phyloP scores from a whole-genome alignment of 768 basidiomycete species.

The Mycena olivaceomarginata region DNA sequence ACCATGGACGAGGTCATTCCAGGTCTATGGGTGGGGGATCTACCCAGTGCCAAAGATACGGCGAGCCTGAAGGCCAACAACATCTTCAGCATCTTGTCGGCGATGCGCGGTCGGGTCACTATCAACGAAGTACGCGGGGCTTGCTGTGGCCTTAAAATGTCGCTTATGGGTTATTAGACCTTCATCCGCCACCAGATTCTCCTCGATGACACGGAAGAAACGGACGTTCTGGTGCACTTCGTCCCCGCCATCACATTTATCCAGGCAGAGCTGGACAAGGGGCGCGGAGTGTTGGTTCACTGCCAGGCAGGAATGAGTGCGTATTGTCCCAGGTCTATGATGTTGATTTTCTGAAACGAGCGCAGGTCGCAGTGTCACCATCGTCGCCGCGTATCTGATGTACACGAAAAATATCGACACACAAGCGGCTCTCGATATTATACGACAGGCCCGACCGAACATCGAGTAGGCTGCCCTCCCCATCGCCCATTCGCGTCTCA shows the following conservation, averaged over 20 bases:
- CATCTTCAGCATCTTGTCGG: constrained; percentile 86
- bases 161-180: constrained; percentile 67
- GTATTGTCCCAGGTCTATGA: constrained; percentile 51
- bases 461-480: constrained; percentile 74
- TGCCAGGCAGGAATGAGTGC: constrained; percentile 93
- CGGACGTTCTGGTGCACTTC: constrained; percentile 88
- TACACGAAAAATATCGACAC: constrained; percentile 75
- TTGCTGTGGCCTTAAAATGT: not conserved
- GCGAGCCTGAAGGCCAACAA: constrained; percentile 78
- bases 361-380: constrained; percentile 87
- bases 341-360: constrained; percentile 19
- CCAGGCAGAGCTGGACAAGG: constrained; percentile 84
- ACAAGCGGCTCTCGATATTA: constrained; percentile 79
- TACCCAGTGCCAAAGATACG: constrained; percentile 80
- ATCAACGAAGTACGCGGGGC: constrained; percentile 71
- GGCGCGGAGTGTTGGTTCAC: constrained; percentile 89
- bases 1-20: constrained; percentile 87
- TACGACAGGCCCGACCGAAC: constrained; percentile 78
- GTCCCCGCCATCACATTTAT: constrained; percentile 91
- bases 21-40: constrained; percentile 90
- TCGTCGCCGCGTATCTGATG: constrained; percentile 95
- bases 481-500: constrained; percentile 7
- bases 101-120: constrained; percentile 81
- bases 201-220: constrained; percentile 84
- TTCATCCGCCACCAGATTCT: constrained; percentile 88